Evolutionary conservation across 164 flowering plant species (phyloP), one percentile per base, ranked within the genome.

Genomic region (Berberis thunbergii): DNA sequence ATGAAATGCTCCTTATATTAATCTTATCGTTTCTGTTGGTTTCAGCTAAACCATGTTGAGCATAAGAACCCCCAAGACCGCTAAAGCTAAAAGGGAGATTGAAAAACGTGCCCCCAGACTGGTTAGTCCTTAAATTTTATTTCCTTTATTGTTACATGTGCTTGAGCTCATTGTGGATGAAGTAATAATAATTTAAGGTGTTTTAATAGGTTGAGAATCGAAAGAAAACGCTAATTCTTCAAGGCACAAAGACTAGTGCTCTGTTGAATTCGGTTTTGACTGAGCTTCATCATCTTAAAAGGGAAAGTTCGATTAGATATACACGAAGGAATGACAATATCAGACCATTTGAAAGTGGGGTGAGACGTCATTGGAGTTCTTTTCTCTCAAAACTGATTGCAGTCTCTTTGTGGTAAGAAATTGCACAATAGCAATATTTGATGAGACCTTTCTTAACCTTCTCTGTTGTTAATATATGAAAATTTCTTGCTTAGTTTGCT

Each of bases 321-420:
- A 71, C 85, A 4, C 75, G 84, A 58, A 90, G 78, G 78, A 94
- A 91, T 72, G 92, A 83, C 1, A 84, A 79, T 38, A 78, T 94
- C 52, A 81, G 88, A 68, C 98, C 97, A 0, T 91, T 94, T 72
- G 97, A 94, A 69, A 81, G 75, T 63, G 97, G 96, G 97, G 98
- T 41, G 98, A 93, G 67, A 75, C 92, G 43, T 84, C 91, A 3
- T 64, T 93, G 66, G 98, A 93, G 83, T 90, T 87, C 76, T 93
- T 83, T 65, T 90, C 98, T 42, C 80, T 66, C 43, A 93, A 91
- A 72, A 93, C 96, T 4, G 97, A 93, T 70, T 93, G 98, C 81
- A 83, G 97, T 73, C 68, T 93, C 40, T 81, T 93, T 73, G 86
- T 91, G 77, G 98, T 90, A 65, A 75, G 83, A 60, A 54, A 10